These are phyloP conservation scores for Chondrus crispus DNA, from an alignment of 23 red algal species.

Conservation along the genomic window DNA sequence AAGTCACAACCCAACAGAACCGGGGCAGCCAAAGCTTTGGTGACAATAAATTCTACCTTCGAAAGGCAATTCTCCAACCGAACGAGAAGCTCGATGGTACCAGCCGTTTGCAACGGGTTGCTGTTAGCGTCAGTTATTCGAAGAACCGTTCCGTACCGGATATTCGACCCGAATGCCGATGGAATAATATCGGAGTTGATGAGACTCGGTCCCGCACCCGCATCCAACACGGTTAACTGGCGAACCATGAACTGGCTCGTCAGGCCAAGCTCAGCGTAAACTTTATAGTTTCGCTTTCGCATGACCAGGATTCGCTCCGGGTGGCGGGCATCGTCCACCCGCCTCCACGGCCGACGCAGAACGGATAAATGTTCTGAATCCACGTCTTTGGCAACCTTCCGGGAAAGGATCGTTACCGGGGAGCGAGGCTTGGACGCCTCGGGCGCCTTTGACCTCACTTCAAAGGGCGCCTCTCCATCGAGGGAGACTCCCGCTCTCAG, in stretches of 20 bases:
- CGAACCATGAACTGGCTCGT: not conserved
- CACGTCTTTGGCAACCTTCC: too few relatives aligned
- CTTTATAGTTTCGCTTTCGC: not conserved
- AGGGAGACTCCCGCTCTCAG: too few relatives aligned
- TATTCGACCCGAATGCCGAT: not conserved
- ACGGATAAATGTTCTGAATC: too few relatives aligned
- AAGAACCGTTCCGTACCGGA: not conserved
- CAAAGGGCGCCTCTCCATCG: too few relatives aligned
- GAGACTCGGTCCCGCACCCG: not conserved
- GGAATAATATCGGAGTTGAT: not conserved
- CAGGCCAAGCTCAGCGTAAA: not conserved
- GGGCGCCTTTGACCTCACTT: too few relatives aligned
- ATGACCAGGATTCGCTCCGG: not conserved
- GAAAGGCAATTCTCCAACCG: not conserved
- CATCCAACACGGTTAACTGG: not conserved
- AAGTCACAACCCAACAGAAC: not conserved
- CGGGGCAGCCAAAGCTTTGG: not conserved
- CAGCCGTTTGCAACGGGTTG: not conserved
- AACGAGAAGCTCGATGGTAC: not conserved
- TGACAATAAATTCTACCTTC: not conserved
- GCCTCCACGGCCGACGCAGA: not conserved
- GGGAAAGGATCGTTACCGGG: too few relatives aligned
- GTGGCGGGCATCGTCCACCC: not conserved
- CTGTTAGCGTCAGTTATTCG: not conserved
- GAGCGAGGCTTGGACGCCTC: too few relatives aligned